Evolutionary conservation across 129 eudicot genomes (phyloP).

Genomic region (Saposhnikovia divaricata): DNA sequence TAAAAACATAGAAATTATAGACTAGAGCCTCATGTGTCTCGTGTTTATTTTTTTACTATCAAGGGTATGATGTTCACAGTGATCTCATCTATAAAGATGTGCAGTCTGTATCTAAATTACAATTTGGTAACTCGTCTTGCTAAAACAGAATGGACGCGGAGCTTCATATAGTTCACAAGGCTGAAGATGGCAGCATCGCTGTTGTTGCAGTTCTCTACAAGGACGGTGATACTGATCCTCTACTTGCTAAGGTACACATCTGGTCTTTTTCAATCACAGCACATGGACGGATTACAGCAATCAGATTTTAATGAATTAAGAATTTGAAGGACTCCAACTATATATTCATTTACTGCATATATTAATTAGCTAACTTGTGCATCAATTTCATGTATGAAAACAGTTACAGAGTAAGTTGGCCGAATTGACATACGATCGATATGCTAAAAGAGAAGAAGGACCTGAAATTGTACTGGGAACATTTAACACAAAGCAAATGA

Average conservation of each 20-base stretch:
- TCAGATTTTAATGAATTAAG: neutral
- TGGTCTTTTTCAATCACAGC: neutral
- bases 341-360: too few species aligned
- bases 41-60: neutral
- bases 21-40: neutral
- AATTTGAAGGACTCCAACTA: neutral
- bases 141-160: conserved; percentile 59
- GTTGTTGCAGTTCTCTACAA: conserved; percentile 61
- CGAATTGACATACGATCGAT: conserved; percentile 30
- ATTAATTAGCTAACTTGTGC: neutral
- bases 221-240: conserved; percentile 64
- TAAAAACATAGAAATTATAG: neutral
- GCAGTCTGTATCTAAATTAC: neutral
- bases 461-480: conserved; percentile 37
- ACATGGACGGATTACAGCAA: neutral
- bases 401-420: conserved; percentile 49
- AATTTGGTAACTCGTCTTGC: neutral
- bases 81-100: neutral
- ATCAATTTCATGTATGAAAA: neutral
- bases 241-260: conserved; percentile 42
- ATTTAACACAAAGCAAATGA: conserved; percentile 36
- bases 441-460: conserved; percentile 19
- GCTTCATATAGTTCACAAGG: conserved; percentile 77
- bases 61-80: neutral
- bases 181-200: conserved; percentile 50